Evolutionary conservation across 1,139 yeast genomes (phyloP).

Genomic region (Candida neerlandica): DNA sequence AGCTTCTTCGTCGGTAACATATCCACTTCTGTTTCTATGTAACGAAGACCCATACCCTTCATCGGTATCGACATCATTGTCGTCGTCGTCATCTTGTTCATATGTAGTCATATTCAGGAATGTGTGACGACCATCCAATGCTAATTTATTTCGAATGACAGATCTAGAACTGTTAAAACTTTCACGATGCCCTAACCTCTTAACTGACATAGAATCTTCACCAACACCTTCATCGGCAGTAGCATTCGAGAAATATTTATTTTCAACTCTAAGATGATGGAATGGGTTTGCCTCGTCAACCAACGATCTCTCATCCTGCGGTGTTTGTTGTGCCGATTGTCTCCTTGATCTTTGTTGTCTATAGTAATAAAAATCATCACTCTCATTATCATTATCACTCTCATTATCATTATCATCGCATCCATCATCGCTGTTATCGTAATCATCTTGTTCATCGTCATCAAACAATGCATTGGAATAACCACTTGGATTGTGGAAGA

Average conservation of each 20-base stretch:
- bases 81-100: neutral
- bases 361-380: neutral
- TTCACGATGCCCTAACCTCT: slow-evolving; percentile 5
- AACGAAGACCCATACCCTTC: slow-evolving; percentile 14
- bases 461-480: slow-evolving; percentile 8
- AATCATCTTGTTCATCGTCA: slow-evolving; percentile 11
- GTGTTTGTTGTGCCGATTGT: neutral
- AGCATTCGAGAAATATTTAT: slow-evolving; percentile 12
- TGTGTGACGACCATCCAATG: slow-evolving; percentile 13
- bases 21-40: slow-evolving; percentile 20
- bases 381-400: slow-evolving; percentile 4
- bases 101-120: slow-evolving; percentile 11
- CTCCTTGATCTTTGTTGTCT: neutral
- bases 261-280: slow-evolving; percentile 13
- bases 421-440: slow-evolving; percentile 6
- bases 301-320: slow-evolving; percentile 1
- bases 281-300: slow-evolving; percentile 9
- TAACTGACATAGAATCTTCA: slow-evolving; percentile 2
- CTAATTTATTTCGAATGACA: slow-evolving; percentile 18
- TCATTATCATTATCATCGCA: slow-evolving; percentile 4
- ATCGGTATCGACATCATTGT: neutral
- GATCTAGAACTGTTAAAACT: slow-evolving; percentile 17
- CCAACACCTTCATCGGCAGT: neutral
- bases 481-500: neutral
- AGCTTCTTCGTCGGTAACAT: slow-evolving; percentile 21